Evolutionary conservation across 306 rosid species (phyloP).

Genomic region (Mimosa pudica): DNA sequence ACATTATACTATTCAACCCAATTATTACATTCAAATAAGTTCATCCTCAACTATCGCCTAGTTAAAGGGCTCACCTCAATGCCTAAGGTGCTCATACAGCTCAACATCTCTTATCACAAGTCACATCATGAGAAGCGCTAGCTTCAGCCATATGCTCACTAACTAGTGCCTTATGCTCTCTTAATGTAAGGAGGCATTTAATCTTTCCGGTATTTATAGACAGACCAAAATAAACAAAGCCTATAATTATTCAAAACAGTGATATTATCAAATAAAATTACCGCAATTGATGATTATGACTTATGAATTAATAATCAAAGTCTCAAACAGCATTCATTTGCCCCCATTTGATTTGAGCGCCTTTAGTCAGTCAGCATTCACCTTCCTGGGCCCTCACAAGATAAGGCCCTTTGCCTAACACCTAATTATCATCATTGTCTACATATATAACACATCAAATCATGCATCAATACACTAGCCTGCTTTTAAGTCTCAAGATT

Average conservation of each 20-base stretch:
- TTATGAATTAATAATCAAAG: background rate
- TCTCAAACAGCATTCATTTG: background rate
- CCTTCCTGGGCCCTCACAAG: background rate
- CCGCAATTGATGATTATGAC: background rate
- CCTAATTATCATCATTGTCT: background rate
- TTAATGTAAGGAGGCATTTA: background rate
- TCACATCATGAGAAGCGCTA: background rate
- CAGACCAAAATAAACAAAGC: background rate
- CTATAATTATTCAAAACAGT: background rate
- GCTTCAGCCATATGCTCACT: background rate
- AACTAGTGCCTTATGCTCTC: background rate
- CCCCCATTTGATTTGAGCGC: background rate
- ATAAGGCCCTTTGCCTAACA: background rate
- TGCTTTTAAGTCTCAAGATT: constrained; percentile 19
- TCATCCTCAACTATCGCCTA: constrained; percentile 7
- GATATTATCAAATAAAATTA: background rate
- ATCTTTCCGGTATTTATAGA: background rate
- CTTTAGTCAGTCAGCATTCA: background rate
- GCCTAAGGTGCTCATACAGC: background rate
- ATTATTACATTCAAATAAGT: constrained; percentile 7
- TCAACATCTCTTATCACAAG: background rate
- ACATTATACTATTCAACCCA: constrained; percentile 3
- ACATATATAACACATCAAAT: constrained; percentile 16
- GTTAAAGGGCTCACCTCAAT: background rate
- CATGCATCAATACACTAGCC: constrained; percentile 2